phyloP scores from a whole-genome alignment of 1,284 basidiomycete species.

The Sporisorium graminicola region DNA sequence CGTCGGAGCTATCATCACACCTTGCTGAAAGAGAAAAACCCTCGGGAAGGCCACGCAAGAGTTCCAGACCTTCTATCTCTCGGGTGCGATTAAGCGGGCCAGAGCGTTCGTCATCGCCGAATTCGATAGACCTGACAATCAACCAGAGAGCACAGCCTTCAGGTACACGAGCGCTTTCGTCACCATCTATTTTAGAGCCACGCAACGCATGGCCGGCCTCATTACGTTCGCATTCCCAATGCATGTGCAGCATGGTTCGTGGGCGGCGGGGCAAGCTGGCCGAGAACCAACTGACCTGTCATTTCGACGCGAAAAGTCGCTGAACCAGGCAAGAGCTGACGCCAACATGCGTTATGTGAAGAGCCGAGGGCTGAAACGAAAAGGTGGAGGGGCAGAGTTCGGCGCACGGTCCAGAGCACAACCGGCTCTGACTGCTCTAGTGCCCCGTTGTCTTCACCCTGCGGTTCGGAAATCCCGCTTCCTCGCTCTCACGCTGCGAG shows the following conservation, averaged over 20 bases:
- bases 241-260: neutral
- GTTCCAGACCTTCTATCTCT: neutral
- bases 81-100: conserved; percentile 15
- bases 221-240: neutral
- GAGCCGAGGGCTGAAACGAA: neutral
- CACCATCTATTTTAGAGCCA: neutral
- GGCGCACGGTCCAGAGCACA: neutral
- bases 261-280: neutral
- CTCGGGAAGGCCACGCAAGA: neutral
- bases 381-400: neutral
- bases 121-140: neutral
- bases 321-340: neutral
- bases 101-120: conserved; percentile 8
- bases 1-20: neutral
- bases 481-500: neutral
- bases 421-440: neutral
- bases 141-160: conserved; percentile 5
- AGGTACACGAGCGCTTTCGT: neutral
- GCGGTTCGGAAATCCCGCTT: neutral
- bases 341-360: neutral
- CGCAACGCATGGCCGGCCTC: neutral
- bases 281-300: neutral
- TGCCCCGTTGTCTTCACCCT: neutral
- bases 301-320: neutral
- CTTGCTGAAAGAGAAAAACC: neutral